Percentiles rank a stretch among this genome's conserved stretches.
These are phyloP conservation scores for Alternaria panax DNA, from an alignment of 2,329 filamentous ascomycete genomes.

Conservation along the genomic window DNA sequence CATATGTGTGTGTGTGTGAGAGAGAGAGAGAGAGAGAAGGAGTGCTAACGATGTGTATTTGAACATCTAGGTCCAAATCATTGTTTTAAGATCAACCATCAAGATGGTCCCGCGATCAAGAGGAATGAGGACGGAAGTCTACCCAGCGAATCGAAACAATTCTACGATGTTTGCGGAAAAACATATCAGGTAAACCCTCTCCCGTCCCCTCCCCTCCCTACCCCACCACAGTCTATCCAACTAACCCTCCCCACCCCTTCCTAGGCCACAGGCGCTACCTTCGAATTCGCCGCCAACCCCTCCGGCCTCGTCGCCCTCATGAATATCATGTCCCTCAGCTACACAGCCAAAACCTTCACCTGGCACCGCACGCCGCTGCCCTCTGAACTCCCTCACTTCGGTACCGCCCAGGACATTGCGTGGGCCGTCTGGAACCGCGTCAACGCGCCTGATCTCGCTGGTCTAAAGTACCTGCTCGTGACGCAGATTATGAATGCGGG, in stretches of 20 bases:
- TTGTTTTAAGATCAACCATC: conserved; percentile 18
- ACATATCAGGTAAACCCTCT: conserved; percentile 1
- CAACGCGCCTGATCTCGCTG: background rate
- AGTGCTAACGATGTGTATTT: too few species aligned
- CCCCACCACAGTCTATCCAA: too few species aligned
- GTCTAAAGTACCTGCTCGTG: conserved; percentile 21
- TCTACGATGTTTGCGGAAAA: conserved; percentile 18
- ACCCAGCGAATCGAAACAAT: conserved; percentile 10
- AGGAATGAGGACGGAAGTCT: conserved; percentile 14
- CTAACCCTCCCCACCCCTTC: too few species aligned
- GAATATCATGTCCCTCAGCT: conserved; percentile 15
- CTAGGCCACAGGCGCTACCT: conserved; percentile 16
- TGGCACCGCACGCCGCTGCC: conserved; percentile 12
- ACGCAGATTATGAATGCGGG: conserved; percentile 16
- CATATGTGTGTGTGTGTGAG: too few species aligned
- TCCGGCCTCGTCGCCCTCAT: conserved; percentile 8
- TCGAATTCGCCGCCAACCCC: conserved; percentile 15
- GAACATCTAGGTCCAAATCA: conserved; percentile 19
- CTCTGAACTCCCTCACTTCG: conserved; percentile 13
- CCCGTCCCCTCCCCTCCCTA: too few species aligned
- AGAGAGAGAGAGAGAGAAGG: too few species aligned
- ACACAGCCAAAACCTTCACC: conserved; percentile 8
- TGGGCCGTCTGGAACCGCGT: conserved; percentile 25
- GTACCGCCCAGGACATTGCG: conserved; percentile 13
- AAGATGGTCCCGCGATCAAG: conserved; percentile 14